Evolutionary conservation across 768 basidiomycete species (phyloP), one percentile per base, ranked within the genome.

Genomic region (Psilocybe subaeruginosa): DNA sequence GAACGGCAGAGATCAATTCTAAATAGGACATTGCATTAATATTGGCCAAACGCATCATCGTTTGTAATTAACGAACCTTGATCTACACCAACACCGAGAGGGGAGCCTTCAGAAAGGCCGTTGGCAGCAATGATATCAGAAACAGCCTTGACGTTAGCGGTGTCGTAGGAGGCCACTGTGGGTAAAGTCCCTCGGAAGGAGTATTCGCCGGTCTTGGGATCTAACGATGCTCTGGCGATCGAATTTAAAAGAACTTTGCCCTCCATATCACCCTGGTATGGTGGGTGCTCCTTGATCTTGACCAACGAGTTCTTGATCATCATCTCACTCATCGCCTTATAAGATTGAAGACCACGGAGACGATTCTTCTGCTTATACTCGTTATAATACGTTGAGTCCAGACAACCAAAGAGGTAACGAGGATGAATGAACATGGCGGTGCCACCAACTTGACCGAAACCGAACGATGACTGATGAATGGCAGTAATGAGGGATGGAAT

Each of bases 401-500:
- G 78, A 8, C 91, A 82, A 43, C 90, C 97, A 64, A 96, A 88
- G 64, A 97, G 83, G 78, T 93, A 93, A 66, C 93, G 91, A 63
- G 97, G 96, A 73, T 99, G 90, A 53, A 99, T 72, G 68, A 98
- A 80, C 65, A 96, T 83, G 47, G 89, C 92, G 59, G 88, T 92
- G 57, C 97, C 97, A 56, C 97, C 97, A 63, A 98, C 97, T 85
- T 98, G 97, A 69, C 97, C 96, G 80, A 99, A 99, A 64, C 97
- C 97, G 76, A 97, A 97, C 12, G 93, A 95, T 0, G 94, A 95
- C 88, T 93, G 65, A 27, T 66, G n/a, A 19, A 55, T 8, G 52
- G 14, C n/a, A 43, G 14, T 66, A 58, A 50, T 58, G 59, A 54
- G 17, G 33, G 29, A 52, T 55, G 39, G 31, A 0, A 8, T 6